These are phyloP conservation scores for Spongospora subterranea DNA, from an alignment of 208 protist species.

Conservation along the genomic window DNA sequence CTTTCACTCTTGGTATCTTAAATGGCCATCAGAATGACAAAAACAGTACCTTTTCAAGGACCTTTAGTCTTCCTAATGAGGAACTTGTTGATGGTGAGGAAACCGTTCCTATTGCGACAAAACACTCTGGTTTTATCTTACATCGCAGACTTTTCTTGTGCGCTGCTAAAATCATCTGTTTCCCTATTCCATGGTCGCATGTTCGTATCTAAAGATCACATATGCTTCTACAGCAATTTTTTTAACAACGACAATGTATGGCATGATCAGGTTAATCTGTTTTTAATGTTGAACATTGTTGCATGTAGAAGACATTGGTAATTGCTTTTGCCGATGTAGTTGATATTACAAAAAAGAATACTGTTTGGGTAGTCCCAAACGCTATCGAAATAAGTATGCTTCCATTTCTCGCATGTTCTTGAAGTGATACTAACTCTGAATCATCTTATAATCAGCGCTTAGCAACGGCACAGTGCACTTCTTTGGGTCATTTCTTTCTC, in stretches of 20 bases:
- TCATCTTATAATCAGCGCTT: neutral
- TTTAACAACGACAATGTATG: neutral
- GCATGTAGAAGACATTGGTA: neutral
- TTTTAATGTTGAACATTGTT: neutral
- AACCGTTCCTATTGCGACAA: neutral
- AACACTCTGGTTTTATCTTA: neutral
- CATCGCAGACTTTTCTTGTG: slow-evolving; percentile 46
- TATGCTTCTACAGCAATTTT: slow-evolving; percentile 45
- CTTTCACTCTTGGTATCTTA: too few species aligned
- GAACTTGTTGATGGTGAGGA: slow-evolving; percentile 41
- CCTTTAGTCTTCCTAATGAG: slow-evolving; percentile 19
- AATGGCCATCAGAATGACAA: too few species aligned
- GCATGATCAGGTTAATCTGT: neutral
- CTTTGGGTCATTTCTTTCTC: slow-evolving; percentile 27
- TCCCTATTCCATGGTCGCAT: slow-evolving; percentile 5
- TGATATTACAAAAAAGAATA: slow-evolving; percentile 42
- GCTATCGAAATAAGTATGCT: slow-evolving; percentile 32
- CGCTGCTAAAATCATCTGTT: slow-evolving; percentile 33
- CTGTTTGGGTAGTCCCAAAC: slow-evolving; percentile 49
- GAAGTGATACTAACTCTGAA: too few species aligned
- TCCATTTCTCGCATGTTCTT: too few species aligned
- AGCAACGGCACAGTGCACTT: neutral
- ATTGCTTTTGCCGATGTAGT: slow-evolving; percentile 1
- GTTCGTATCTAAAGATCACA: slow-evolving; percentile 32
- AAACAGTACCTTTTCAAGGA: slow-evolving; percentile 1